Percentiles rank a stretch among this genome's conserved stretches.
These are phyloP conservation scores for Mediolabrus comicus DNA, from an alignment of 108 stramenopile species.

Conservation along the genomic window DNA sequence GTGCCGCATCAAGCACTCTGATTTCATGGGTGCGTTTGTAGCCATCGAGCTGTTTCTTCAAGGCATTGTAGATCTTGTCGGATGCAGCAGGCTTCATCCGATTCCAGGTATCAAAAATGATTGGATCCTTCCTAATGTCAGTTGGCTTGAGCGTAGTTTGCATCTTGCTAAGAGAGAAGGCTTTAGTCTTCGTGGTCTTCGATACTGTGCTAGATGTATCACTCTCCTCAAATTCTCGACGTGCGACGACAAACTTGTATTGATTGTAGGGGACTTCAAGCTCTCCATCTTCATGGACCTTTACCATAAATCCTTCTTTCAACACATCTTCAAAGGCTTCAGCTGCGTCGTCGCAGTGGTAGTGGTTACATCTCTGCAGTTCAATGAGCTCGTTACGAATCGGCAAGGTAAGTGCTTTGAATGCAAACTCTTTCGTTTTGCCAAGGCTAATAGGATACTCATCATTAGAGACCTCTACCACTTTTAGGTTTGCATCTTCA, in stretches of 20 bases:
- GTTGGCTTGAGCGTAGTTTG: constrained; percentile 11
- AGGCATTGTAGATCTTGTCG: constrained; percentile 35
- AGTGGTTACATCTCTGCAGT: constrained; percentile 19
- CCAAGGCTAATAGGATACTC: constrained; percentile 42
- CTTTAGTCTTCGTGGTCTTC: background rate
- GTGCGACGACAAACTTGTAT: constrained; percentile 33
- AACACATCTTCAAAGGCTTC: constrained; percentile 37
- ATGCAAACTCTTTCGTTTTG: constrained; percentile 26
- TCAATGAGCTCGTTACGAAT: constrained; percentile 21
- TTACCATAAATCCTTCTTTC: constrained; percentile 41
- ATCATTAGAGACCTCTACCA: constrained; percentile 23
- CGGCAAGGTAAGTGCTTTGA: constrained; percentile 37
- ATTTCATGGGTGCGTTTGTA: constrained; percentile 9
- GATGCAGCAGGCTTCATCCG: constrained; percentile 41
- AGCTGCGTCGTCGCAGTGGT: constrained; percentile 19
- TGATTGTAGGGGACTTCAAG: constrained; percentile 34
- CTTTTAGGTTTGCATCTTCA: constrained; percentile 24
- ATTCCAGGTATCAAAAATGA: constrained; percentile 34
- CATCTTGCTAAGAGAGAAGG: background rate
- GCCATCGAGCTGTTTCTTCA: constrained; percentile 24
- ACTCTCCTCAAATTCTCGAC: constrained; percentile 29
- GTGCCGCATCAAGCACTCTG: constrained; percentile 23
- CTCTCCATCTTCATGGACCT: constrained; percentile 19
- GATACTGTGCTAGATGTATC: constrained; percentile 11
- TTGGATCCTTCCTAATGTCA: constrained; percentile 29